phyloP scores from a whole-genome alignment of 257 asterid genomes.

The Solanum peruvianum region DNA sequence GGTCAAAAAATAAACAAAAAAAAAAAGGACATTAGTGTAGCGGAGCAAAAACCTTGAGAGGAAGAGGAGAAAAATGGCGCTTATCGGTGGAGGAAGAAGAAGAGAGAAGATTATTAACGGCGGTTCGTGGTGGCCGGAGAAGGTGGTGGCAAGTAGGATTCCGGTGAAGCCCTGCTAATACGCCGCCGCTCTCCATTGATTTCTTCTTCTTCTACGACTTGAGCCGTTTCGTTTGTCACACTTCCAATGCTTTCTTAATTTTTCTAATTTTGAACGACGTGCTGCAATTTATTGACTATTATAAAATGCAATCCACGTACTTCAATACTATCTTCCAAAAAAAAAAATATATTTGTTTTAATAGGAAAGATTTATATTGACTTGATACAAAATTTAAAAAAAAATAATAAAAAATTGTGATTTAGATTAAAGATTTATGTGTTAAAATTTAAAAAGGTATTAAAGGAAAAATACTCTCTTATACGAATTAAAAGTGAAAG shows the following conservation, averaged over 20 bases:
- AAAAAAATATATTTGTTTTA: no score
- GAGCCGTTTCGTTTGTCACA: neutral
- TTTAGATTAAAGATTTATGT: no score
- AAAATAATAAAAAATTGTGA: no score
- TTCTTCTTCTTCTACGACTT: neutral
- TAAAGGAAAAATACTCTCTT: no score
- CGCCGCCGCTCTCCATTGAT: constrained; percentile 11
- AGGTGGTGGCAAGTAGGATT: neutral
- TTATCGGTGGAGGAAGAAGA: neutral
- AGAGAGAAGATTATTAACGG: neutral
- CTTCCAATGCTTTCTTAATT: neutral
- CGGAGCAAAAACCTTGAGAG: constrained; percentile 10
- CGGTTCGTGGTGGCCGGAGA: neutral
- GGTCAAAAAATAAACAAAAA: neutral
- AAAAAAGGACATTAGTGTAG: neutral
- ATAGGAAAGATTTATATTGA: no score
- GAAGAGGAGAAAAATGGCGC: neutral
- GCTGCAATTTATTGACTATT: neutral
- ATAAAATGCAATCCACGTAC: neutral
- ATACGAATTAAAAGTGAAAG: no score
- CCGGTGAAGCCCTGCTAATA: constrained; percentile 9
- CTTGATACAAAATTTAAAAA: no score
- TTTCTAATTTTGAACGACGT: neutral
- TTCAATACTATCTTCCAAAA: neutral
- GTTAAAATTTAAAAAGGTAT: no score